Conservation (phyloP, 202 grass and related monocot species). For the Eragrostis tef region DNA sequence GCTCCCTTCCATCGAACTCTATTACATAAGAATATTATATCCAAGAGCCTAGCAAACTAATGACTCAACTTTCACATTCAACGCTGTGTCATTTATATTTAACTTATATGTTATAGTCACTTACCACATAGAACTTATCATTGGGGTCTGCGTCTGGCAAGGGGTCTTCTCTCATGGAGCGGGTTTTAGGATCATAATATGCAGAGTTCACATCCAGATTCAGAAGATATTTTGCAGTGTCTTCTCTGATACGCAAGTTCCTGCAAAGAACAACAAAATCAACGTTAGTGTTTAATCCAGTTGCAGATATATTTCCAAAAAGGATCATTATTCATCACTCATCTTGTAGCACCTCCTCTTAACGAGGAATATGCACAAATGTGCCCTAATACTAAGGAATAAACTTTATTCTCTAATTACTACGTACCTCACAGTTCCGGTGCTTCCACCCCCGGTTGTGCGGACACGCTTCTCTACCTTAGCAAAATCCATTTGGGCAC, state of each 20-base stretch:
- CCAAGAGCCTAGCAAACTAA: background rate
- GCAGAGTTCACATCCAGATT: slow-evolving; percentile 97
- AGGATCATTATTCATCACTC: no score
- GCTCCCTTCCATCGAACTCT: no score
- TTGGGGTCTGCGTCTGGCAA: slow-evolving; percentile 91
- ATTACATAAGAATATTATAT: slow-evolving; percentile 35
- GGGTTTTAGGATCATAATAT: slow-evolving; percentile 97
- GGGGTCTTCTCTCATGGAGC: slow-evolving; percentile 95
- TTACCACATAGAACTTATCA: slow-evolving; percentile 95
- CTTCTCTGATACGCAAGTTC: slow-evolving; percentile 98
- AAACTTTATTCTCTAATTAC: background rate
- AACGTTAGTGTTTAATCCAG: background rate
- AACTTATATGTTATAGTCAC: slow-evolving; percentile 11
- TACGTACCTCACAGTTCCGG: slow-evolving; percentile 84
- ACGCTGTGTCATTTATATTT: background rate
- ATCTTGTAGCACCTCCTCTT: no score
- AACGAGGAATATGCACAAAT: no score
- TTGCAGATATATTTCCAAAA: no score
- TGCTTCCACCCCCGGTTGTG: slow-evolving; percentile 95
- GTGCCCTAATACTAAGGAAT: background rate
- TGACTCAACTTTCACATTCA: background rate
- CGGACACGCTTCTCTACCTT: slow-evolving; percentile 98
- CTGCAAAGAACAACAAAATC: slow-evolving; percentile 43
- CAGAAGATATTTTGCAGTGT: slow-evolving; percentile 92
- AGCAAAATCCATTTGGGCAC: slow-evolving; percentile 97